Evolutionary conservation across 768 basidiomycete species (phyloP), one percentile per base, ranked within the genome.

Genomic region (Leccinum subgranulosum): DNA sequence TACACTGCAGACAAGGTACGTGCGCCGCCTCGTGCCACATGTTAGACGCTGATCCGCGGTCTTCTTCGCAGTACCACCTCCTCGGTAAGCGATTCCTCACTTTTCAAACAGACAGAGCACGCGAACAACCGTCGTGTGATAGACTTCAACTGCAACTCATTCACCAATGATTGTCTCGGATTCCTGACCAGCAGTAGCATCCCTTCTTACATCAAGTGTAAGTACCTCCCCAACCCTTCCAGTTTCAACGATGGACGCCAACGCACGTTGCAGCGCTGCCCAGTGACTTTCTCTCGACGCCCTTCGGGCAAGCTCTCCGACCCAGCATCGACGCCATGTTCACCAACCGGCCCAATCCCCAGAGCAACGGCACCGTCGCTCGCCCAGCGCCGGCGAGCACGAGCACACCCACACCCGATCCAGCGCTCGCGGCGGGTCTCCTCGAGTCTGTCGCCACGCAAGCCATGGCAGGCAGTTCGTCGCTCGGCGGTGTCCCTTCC

Each of bases 121-220:
- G 10, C n/a, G 45, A 59, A 17, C 28, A 28, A 28, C 45, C 25
- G n/a, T 41, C 12, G 11, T 49, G 11, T 11, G 43, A 53, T 60
- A 88, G 92, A 96, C 45, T 95, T 95, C 63, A 97, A 97, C 66
- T 97, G 94, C 73, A 98, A 98, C 71, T 89, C 91, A 2, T 98
- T 98, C 63, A 94, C 93, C 3, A 92, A 88, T 58, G 93, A 96
- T 61, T 85, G 85, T 57, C 75, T 93, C 33, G 93, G 89, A 3
- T 94, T 97, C 67, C 73, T 98, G 49, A 96, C 92, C 0, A 93
- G 94, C 28, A 79, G 79, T 4, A 84, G 84, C 15, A 90, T 97
- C 54, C 94, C 94, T 3, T 61, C 78, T 3, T 93, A 85, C 73
- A 91, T 98, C 60, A 90, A 83, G 74, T 88, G 94, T 87, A 62